Evolutionary conservation across 352 stramenopile species (phyloP), one percentile per base, ranked within the genome.

Genomic region (Globisporangium middletonii): DNA sequence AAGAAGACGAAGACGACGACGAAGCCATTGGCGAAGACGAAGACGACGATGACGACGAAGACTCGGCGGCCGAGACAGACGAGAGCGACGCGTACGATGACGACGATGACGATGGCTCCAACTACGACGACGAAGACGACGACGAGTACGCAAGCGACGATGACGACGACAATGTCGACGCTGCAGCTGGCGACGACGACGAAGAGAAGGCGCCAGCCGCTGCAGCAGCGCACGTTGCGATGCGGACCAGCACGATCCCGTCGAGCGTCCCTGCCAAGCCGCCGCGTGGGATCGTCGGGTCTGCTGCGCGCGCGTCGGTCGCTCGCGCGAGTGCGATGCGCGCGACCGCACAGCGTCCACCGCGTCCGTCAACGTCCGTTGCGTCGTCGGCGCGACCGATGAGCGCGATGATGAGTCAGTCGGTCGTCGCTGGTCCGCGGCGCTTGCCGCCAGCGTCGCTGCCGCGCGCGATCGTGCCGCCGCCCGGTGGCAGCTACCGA

Each of bases 371-470:
- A 1, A 75, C 79, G 18, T 87, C 77, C 2, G 50, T 70, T 3
- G 65, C 62, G 15, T 48, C 43, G 9, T 71, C 68, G 3, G 72
- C 69, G 6, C 69, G 78, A 12, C 79, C 83, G 0, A 90, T 83
- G 76, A 94, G 81, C 52, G 30, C 8, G 30, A 35, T 35, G 30
- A 62, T 94, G 35, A 94, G 83, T 59, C 87, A 94, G 59, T 90
- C 81, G 3, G 92, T 94, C 8, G 30, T 35, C 44, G 74, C 81
- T 19, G 79, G 91, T 23, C 76, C 76, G 3, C 71, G 68, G 49
- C 72, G 71, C 26, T 59, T 68, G 15, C 67, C 68, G 18, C 69
- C 64, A 13, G 60, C 28, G 54, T 53, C 55, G 28, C 59, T 50
- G 9, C 42, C 43, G 19, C 59, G 15, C 47, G 50, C 4, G 51